Base-by-base conservation (phyloP, 2,329 filamentous ascomycete genomes). In the Metarhizium anisopliae region DNA sequence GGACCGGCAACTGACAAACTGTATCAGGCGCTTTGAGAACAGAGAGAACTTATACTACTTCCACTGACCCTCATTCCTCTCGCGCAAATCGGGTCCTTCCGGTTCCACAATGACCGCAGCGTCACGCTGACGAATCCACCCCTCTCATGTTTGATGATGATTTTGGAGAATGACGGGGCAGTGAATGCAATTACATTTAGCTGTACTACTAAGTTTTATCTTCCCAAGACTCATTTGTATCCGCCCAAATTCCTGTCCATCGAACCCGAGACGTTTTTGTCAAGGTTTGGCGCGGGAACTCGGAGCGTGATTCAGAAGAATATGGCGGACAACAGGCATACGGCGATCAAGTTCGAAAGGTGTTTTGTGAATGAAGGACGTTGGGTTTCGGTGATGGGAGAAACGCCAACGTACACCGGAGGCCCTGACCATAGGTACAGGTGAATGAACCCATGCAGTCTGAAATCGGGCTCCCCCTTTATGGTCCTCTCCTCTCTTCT, bases 161-260 rank as follows among this genome's bases (percentile, higher is more conserved):
- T 68, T 4, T 58, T 70, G 11, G 70, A 71, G 58, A 72, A 70
- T 61, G 61, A 69, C 14, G 67, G 66, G 42, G 62, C 66, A 7
- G 61, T 52, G 35, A 65, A 66, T 55, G 63, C 58, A 11, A 71
- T n/a, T n/a, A n/a, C n/a, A n/a, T n/a, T n/a, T n/a, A n/a, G n/a
- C n/a, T n/a, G n/a, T n/a, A n/a, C n/a, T n/a, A n/a, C n/a, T n/a
- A n/a, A 56, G 55, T 60, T 58, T 47, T 54, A 53, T 20, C 54
- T 60, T 14, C 51, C 57, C 18, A 51, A 56, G 30, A 52, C n/a
- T n/a, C 57, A 60, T 53, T 43, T 59, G n/a, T 55, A 25, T 25
- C 56, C 56, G 25, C 49, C 53, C 25, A 36, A 52, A 10, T 55
- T 42, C 8, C 47, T 60, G 4, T 43, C 55, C 13, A 18, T 52